Conservation (phyloP, 345 rosid genomes). For the Acer yangbiense region DNA sequence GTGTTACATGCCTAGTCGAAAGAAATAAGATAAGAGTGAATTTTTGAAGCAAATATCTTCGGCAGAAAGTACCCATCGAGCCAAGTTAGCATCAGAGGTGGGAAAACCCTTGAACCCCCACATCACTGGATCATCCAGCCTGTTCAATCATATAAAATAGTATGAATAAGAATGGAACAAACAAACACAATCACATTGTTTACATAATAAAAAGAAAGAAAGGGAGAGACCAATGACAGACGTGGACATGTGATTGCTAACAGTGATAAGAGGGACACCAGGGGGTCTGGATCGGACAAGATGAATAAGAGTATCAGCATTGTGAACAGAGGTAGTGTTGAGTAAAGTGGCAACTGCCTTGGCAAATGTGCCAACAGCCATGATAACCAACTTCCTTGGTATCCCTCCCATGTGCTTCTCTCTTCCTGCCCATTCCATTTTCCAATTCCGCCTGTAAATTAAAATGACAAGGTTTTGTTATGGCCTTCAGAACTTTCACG, state of each 20-base stretch:
- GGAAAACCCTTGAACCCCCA: no score
- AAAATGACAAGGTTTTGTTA: no score
- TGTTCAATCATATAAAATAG: no score
- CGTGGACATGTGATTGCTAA: conserved; percentile 99
- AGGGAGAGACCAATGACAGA: conserved; percentile 35
- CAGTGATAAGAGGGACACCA: conserved; percentile 82
- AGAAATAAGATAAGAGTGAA: conserved; percentile 59
- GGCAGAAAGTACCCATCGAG: no score
- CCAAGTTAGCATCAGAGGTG: no score
- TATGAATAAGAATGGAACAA: conserved; percentile 18
- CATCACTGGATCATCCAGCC: no score
- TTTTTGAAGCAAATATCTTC: conserved; percentile 91
- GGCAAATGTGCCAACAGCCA: conserved; percentile 70
- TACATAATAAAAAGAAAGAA: not conserved
- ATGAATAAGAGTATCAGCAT: conserved; percentile 58
- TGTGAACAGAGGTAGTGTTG: conserved; percentile 73
- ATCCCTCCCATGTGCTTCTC: conserved; percentile 59
- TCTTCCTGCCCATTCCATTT: no score
- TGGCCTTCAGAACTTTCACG: no score
- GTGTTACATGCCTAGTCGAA: conserved; percentile 60
- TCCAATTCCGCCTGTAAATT: conserved; percentile 31
- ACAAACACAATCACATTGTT: not conserved
- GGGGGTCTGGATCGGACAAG: conserved; percentile 36
- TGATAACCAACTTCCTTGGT: conserved; percentile 69
- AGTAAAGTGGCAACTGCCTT: conserved; percentile 61